Percentiles rank a stretch among this genome's conserved stretches.
Evolutionary conservation across 78 protist species (phyloP).

Genomic region (Thecamonas trahens): DNA sequence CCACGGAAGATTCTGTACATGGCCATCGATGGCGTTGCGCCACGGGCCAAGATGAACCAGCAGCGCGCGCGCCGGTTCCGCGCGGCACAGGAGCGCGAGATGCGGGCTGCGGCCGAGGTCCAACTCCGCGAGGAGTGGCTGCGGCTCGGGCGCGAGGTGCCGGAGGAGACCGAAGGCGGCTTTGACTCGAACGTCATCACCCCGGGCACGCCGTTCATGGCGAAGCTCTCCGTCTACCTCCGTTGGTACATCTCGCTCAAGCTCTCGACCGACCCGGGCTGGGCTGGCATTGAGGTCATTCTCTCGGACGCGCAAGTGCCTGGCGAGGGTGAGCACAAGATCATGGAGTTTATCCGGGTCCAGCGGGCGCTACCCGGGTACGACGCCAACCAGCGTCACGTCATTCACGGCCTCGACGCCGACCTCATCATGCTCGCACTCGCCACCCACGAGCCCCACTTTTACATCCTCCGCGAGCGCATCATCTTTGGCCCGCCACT

Average conservation of each 20-base stretch:
- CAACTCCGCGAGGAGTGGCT: background rate
- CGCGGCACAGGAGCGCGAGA: slow-evolving; percentile 63
- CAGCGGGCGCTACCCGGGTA: slow-evolving; percentile 66
- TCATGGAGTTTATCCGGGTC: slow-evolving; percentile 91
- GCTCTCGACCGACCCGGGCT: slow-evolving; percentile 72
- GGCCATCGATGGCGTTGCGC: slow-evolving; percentile 95
- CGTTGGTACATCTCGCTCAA: slow-evolving; percentile 67
- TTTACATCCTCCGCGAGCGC: slow-evolving; percentile 85
- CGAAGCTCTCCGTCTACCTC: slow-evolving; percentile 48
- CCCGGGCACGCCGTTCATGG: slow-evolving; percentile 98
- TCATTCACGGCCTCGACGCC: slow-evolving; percentile 90
- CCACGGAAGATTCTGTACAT: slow-evolving; percentile 95
- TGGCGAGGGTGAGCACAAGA: slow-evolving; percentile 99
- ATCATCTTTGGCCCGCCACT: background rate
- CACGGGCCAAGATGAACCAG: slow-evolving; percentile 96
- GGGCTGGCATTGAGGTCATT: slow-evolving; percentile 67
- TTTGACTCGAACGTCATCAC: slow-evolving; percentile 92
- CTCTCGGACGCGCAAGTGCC: slow-evolving; percentile 82
- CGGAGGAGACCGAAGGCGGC: background rate
- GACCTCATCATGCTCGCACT: slow-evolving; percentile 97
- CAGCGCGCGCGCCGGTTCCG: slow-evolving; percentile 87
- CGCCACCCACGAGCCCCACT: slow-evolving; percentile 97
- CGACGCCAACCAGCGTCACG: slow-evolving; percentile 74
- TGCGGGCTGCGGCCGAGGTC: background rate
- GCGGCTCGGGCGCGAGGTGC: background rate